Base-by-base conservation (phyloP, 371 early-diverging fungal species). In the Mortierella sp. region DNA sequence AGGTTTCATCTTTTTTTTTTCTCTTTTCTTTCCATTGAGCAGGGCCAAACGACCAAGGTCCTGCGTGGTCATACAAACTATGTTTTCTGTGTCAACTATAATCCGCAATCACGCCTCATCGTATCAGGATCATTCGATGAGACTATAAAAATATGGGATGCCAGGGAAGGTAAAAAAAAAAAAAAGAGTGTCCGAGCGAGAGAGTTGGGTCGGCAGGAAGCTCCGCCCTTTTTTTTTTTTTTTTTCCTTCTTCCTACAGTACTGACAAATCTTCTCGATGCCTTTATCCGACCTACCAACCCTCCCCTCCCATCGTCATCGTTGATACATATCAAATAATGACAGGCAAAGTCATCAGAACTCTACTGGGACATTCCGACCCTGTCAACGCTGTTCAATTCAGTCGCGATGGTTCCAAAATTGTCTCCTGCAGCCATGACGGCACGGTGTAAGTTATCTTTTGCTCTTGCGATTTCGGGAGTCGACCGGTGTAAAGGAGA, bases 71-170 rank as follows among this genome's bases (percentile, higher is more conserved):
- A 99, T 82, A 92, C 95, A 1, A 93, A 97, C 82, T 97, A 94
- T 73, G 98, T 99, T 6, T 98, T 98, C 77, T 97, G 98, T 75
- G 97, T 98, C 29, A 96, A 97, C 82, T 99, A 94, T 79, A 97
- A 95, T 68, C 97, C 98, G 1, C 93, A 93, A 66, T 93, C 95
- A 6, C 96, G 93, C 64, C 81, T 97, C 60, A 94, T 99, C 69
- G 99, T 96, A 0, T 97, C 98, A 1, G 99, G 99, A 45, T 97
- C 97, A 4, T 99, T 98, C 85, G 99, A 99, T 77, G 97, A 98
- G 81, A 95, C 92, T 30, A 95, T 99, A 67, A 89, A 94, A 55
- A 93, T 99, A 52, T 99, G 99, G 99, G 98, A 99, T 82, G 95
- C 93, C 25, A 90, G 90, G 68, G 92, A 90, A 69, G 98, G 97